phyloP scores from a whole-genome alignment of 2,329 filamentous ascomycete species.

The Epicoccum sorghinum region DNA sequence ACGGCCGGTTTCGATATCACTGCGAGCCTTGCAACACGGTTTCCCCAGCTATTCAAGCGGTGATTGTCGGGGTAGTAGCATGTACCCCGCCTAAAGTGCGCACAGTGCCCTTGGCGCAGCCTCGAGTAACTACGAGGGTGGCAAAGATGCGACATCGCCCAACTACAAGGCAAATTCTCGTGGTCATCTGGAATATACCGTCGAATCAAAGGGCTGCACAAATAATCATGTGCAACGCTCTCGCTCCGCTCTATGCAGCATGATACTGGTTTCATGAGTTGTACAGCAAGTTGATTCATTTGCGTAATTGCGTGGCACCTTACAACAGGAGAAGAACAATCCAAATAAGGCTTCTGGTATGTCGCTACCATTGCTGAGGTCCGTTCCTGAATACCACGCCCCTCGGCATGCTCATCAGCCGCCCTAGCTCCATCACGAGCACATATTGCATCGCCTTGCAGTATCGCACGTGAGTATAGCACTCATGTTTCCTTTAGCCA shows the following conservation, averaged over 20 bases:
- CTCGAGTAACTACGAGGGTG: constrained; percentile 15
- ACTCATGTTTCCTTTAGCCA: not conserved
- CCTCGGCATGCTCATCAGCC: constrained; percentile 5
- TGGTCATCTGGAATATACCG: constrained; percentile 43
- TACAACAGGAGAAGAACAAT: constrained; percentile 13
- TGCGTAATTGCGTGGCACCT: constrained; percentile 28
- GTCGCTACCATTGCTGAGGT: constrained; percentile 18
- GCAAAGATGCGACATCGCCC: constrained; percentile 36
- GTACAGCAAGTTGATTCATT: constrained; percentile 40
- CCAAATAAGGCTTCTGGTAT: constrained; percentile 15
- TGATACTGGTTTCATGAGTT: constrained; percentile 50
- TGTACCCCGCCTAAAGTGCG: constrained; percentile 24
- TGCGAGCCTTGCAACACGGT: constrained; percentile 22
- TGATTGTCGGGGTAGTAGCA: constrained; percentile 22
- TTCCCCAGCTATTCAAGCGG: constrained; percentile 28
- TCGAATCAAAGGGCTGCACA: constrained; percentile 44
- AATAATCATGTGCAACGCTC: constrained; percentile 45
- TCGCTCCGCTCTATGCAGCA: constrained; percentile 34
- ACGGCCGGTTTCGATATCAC: constrained; percentile 15
- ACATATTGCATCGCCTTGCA: constrained; percentile 2
- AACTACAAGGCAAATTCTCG: constrained; percentile 36
- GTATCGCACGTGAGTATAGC: constrained; percentile 2
- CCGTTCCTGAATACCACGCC: constrained; percentile 18
- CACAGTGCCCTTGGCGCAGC: constrained; percentile 23
- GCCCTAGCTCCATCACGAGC: constrained; percentile 7